Conservation (phyloP, 352 stramenopile genomes). For the Globisporangium camurandrum region DNA sequence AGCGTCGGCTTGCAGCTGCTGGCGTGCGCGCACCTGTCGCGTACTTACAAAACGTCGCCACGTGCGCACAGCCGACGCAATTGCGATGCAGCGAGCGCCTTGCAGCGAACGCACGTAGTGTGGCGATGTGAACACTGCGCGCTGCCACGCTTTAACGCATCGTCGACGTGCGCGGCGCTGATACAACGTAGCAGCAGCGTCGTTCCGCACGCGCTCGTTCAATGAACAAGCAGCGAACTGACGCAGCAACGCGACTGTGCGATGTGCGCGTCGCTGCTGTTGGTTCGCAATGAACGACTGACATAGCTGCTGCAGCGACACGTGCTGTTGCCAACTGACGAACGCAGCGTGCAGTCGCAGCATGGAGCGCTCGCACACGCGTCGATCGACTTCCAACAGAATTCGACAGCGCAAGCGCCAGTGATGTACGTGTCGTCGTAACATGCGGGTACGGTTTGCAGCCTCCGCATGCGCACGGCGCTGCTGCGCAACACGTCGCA, state of each 20-base stretch:
- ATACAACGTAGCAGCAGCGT: slow-evolving; percentile 2
- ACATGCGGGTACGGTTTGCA: background rate
- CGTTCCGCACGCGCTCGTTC: slow-evolving; percentile 3
- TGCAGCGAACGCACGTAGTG: background rate
- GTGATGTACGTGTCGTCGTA: background rate
- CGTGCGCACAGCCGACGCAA: slow-evolving; percentile 6
- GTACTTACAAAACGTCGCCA: slow-evolving; percentile 5
- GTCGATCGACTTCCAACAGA: background rate
- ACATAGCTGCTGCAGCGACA: background rate
- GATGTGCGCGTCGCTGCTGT: background rate
- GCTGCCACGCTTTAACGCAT: slow-evolving; percentile 2
- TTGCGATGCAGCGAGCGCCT: background rate
- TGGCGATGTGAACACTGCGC: background rate
- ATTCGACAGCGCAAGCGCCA: background rate
- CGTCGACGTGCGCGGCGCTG: slow-evolving; percentile 1
- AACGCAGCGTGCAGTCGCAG: background rate
- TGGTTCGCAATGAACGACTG: background rate
- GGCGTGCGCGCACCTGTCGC: slow-evolving; percentile 3
- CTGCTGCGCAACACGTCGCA: background rate
- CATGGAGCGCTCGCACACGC: background rate
- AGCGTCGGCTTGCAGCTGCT: slow-evolving; percentile 23
- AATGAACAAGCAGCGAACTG: background rate
- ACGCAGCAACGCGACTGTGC: background rate
- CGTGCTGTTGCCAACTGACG: background rate
- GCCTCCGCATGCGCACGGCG: background rate